These are phyloP conservation scores for Populus simonii DNA, from an alignment of 345 rosid genomes.

Conservation along the genomic window DNA sequence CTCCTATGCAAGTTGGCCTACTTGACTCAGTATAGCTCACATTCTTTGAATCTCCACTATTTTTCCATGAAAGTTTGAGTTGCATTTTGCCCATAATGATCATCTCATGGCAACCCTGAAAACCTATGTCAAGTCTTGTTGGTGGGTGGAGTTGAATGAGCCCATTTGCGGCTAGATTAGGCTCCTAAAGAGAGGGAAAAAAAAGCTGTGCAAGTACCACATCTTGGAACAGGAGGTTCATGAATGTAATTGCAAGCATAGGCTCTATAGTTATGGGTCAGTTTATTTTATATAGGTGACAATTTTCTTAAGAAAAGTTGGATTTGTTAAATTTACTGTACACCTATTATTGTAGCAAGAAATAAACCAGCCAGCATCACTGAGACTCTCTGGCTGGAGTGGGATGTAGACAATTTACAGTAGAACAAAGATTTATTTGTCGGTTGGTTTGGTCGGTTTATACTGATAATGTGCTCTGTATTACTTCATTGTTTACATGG, in stretches of 20 bases:
- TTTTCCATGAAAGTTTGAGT: neutral
- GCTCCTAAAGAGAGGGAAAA: neutral
- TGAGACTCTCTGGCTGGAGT: neutral
- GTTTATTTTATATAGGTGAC: neutral
- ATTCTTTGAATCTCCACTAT: constrained; percentile 7
- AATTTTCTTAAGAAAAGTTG: neutral
- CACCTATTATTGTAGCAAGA: neutral
- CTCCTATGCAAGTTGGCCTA: neutral
- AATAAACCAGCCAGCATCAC: neutral
- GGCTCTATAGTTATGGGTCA: neutral
- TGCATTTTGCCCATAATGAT: neutral
- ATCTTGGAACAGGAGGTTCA: neutral
- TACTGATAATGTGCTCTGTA: too few species aligned
- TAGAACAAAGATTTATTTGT: neutral
- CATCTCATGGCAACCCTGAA: neutral
- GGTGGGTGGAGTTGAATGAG: constrained; percentile 6
- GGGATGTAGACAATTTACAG: neutral
- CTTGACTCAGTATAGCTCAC: neutral
- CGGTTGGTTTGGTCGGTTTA: neutral
- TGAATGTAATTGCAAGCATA: neutral
- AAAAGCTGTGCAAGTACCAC: neutral
- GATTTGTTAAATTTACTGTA: neutral
- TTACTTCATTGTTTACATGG: neutral
- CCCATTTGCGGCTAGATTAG: constrained; percentile 1
- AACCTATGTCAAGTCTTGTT: constrained; percentile 9